A percentile compares a stretch with the other conserved stretches of the same genome.
Conservation (phyloP, 805 yeast genomes). For the Debaryomyces prosopidis region DNA sequence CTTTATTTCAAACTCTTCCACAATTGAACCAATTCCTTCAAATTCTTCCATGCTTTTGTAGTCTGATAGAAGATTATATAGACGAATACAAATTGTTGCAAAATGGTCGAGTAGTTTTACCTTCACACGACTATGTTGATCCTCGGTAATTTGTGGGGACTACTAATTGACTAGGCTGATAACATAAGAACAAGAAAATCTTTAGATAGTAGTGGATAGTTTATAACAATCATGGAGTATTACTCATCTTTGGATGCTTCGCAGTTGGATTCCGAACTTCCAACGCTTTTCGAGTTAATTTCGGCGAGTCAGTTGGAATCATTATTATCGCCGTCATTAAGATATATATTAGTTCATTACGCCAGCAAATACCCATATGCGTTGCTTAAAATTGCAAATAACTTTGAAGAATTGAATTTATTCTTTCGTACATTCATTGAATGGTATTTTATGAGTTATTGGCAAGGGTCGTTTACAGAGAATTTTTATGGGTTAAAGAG, state of each 20-base stretch:
- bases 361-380: constrained; percentile 76
- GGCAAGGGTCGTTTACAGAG: constrained; percentile 89
- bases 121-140: not conserved
- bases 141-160: constrained; percentile 6
- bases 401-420: constrained; percentile 76
- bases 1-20: constrained; percentile 17
- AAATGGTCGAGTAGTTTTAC: not conserved
- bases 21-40: constrained; percentile 18
- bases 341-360: constrained; percentile 79
- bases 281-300: constrained; percentile 85
- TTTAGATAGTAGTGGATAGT: not conserved
- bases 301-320: constrained; percentile 79
- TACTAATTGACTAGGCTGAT: not conserved
- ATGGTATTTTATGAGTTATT: constrained; percentile 61
- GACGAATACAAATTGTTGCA: constrained; percentile 2
- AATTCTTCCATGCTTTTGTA: constrained; percentile 17
- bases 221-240: constrained; percentile 60
- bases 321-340: constrained; percentile 76
- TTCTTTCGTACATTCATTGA: constrained; percentile 65
- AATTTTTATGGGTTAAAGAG: constrained; percentile 89
- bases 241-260: constrained; percentile 78
- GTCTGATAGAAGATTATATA: too few relatives aligned
- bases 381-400: constrained; percentile 58
- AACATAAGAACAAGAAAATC: not conserved
- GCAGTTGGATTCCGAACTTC: constrained; percentile 69